A percentile compares a stretch with the other conserved stretches of the same genome.
These are phyloP conservation scores for Fusarium acutatum DNA, from an alignment of 2,329 filamentous ascomycete genomes.

Conservation along the genomic window DNA sequence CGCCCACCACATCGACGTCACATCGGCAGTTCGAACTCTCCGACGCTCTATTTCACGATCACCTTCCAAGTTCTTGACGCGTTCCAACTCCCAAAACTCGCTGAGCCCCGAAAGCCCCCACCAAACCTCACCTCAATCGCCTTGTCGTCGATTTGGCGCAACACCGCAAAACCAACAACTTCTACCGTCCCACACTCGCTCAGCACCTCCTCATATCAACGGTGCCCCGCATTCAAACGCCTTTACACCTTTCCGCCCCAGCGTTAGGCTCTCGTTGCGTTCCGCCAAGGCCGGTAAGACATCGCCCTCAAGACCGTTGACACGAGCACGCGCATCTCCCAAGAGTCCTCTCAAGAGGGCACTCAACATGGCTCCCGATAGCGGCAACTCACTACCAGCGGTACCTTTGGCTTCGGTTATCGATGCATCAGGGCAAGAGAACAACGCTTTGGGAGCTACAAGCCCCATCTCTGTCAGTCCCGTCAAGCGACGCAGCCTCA, in stretches of 20 bases:
- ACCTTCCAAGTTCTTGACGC: constrained; percentile 84
- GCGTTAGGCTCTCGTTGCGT: constrained; percentile 71
- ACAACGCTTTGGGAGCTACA: constrained; percentile 50
- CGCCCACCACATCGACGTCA: constrained; percentile 82
- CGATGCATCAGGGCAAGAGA: constrained; percentile 55
- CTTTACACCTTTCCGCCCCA: constrained; percentile 72
- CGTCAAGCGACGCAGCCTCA: constrained; percentile 66
- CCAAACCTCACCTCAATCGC: constrained; percentile 59
- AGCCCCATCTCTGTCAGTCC: constrained; percentile 35
- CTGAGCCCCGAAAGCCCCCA: constrained; percentile 59
- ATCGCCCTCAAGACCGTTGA: constrained; percentile 61
- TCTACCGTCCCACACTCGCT: constrained; percentile 45
- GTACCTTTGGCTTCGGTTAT: constrained; percentile 50
- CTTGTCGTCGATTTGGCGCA: constrained; percentile 54
- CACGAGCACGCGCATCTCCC: constrained; percentile 75
- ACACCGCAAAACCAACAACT: constrained; percentile 49
- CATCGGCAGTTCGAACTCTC: constrained; percentile 82
- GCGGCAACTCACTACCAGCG: constrained; percentile 70
- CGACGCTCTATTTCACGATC: constrained; percentile 90
- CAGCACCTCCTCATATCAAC: constrained; percentile 47
- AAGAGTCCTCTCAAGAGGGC: constrained; percentile 84
- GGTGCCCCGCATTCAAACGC: constrained; percentile 55
- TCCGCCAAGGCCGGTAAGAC: constrained; percentile 69
- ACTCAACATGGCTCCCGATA: constrained; percentile 74
- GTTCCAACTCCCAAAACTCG: constrained; percentile 58